A percentile compares a stretch with the other conserved stretches of the same genome.
phyloP scores from a whole-genome alignment of 345 rosid species.

The Lagerstroemia speciosa region DNA sequence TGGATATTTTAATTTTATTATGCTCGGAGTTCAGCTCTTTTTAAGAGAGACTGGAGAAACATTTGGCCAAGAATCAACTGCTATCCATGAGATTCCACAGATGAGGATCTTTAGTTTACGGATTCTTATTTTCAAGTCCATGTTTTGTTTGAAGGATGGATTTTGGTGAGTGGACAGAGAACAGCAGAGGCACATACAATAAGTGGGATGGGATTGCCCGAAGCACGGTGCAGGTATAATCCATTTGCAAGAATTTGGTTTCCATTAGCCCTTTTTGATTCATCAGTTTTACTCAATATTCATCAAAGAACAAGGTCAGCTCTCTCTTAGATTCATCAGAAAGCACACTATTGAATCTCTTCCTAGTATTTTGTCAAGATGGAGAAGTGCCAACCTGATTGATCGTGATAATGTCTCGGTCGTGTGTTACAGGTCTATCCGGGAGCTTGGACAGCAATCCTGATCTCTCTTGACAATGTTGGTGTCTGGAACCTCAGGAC shows the following conservation, averaged over 20 bases:
- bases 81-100: neutral
- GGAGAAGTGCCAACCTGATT: neutral
- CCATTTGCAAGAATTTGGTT: neutral
- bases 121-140: neutral
- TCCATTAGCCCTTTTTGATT: neutral
- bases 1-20: neutral
- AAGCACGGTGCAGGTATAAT: constrained; percentile 62
- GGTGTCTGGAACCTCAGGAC: constrained; percentile 96
- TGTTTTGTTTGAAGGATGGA: constrained; percentile 66
- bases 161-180: constrained; percentile 93
- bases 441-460: constrained; percentile 92
- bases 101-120: neutral
- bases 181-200: constrained; percentile 94
- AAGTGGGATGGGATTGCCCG: constrained; percentile 99
- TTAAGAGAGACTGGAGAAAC: neutral
- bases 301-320: neutral
- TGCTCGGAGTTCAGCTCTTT: neutral
- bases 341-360: neutral
- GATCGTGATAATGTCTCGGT: neutral
- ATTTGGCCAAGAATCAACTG: no score
- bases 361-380: neutral
- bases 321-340: neutral
- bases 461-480: constrained; percentile 90
- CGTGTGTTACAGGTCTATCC: constrained; percentile 65
- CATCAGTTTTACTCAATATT: neutral